A percentile compares a stretch with the other conserved stretches of the same genome.
These are phyloP conservation scores for Cadophora sp. DNA, from an alignment of 2,329 filamentous ascomycete genomes.

Conservation along the genomic window DNA sequence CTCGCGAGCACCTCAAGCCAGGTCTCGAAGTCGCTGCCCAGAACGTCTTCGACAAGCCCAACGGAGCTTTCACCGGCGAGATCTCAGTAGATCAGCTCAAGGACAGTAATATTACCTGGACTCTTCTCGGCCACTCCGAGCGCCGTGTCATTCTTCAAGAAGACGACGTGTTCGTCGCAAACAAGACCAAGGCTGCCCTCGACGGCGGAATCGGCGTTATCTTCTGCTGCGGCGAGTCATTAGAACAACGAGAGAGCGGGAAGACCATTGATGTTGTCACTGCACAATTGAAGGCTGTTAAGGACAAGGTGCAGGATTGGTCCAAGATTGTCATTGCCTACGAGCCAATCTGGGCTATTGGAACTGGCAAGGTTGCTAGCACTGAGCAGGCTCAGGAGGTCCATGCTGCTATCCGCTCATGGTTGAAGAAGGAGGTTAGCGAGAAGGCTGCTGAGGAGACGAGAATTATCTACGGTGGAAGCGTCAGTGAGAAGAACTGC, in stretches of 20 bases:
- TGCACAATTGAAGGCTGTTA: conserved; percentile 82
- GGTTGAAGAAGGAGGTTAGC: conserved; percentile 81
- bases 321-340: conserved; percentile 95
- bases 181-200: conserved; percentile 92
- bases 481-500: conserved; percentile 98
- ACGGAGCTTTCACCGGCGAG: conserved; percentile 96
- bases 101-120: conserved; percentile 88
- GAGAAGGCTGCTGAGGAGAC: conserved; percentile 82
- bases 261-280: conserved; percentile 89
- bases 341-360: conserved; percentile 97
- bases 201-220: conserved; percentile 90
- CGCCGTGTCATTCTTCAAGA: conserved; percentile 89
- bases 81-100: conserved; percentile 91
- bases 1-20: conserved; percentile 77
- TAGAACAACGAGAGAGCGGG: conserved; percentile 87
- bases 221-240: conserved; percentile 95
- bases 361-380: conserved; percentile 91
- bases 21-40: conserved; percentile 89
- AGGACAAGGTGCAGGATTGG: conserved; percentile 85
- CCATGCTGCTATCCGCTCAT: conserved; percentile 88
- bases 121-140: conserved; percentile 93
- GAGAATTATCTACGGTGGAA: conserved; percentile 94
- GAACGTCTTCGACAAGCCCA: conserved; percentile 97
- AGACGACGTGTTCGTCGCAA: conserved; percentile 82
- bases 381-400: conserved; percentile 93